A percentile compares a stretch with the other conserved stretches of the same genome.
phyloP scores from a whole-genome alignment of 2,329 filamentous ascomycete genomes.

The Lasiodiplodia citricola region DNA sequence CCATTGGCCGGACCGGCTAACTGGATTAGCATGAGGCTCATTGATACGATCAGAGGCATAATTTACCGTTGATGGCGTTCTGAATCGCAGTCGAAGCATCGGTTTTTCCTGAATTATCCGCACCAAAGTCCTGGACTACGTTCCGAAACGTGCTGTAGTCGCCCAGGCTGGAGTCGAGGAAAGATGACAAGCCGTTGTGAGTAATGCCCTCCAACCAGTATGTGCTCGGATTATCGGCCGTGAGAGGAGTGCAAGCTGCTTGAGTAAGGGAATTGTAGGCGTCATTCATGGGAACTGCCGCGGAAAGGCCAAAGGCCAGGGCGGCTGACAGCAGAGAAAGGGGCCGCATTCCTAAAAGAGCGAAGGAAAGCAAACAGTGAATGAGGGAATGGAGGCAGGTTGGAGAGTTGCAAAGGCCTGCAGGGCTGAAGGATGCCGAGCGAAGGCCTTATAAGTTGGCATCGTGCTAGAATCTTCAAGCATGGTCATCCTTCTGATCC shows the following conservation, averaged over 20 bases:
- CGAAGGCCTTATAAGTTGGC: background rate
- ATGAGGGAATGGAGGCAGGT: background rate
- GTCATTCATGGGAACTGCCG: background rate
- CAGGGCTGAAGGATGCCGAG: background rate
- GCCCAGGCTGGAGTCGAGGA: background rate
- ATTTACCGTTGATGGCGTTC: conserved; percentile 22
- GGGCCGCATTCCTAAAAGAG: background rate
- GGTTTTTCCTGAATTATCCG: conserved; percentile 40
- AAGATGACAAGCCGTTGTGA: conserved; percentile 27
- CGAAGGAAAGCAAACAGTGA: background rate
- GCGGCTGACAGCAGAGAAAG: background rate
- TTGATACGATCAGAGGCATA: no score
- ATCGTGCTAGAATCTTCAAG: background rate
- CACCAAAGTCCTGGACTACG: conserved; percentile 41
- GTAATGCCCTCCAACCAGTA: conserved; percentile 21
- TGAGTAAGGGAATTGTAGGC: background rate
- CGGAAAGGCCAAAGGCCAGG: background rate
- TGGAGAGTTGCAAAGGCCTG: background rate
- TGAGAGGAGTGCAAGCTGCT: conserved; percentile 17
- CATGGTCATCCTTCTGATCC: background rate
- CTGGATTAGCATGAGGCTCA: background rate
- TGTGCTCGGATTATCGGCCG: conserved; percentile 6
- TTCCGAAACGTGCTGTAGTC: conserved; percentile 45
- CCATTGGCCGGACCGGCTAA: conserved; percentile 23
- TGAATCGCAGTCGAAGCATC: conserved; percentile 35